These are phyloP conservation scores for Silene uniflora DNA, from an alignment of 148 eudicot species.

Conservation along the genomic window DNA sequence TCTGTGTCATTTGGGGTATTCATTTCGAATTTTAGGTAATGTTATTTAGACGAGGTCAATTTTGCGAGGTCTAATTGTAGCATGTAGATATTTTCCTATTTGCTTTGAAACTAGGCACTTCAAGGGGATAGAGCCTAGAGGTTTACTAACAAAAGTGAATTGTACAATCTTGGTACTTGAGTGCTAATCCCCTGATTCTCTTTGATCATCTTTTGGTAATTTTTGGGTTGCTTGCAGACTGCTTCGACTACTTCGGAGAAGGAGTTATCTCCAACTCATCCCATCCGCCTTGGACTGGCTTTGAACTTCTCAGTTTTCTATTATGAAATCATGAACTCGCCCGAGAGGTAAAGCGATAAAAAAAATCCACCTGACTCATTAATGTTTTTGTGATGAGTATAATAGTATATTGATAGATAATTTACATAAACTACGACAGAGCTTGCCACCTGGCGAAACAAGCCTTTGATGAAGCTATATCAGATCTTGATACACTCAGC, in stretches of 20 bases:
- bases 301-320: conserved; percentile 18
- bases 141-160: neutral
- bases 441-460: conserved; percentile 17
- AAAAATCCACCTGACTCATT: neutral
- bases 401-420: neutral
- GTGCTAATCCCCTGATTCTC: neutral
- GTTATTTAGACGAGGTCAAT: too few species aligned
- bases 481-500: conserved; percentile 14
- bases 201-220: neutral
- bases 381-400: neutral
- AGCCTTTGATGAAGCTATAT: conserved; percentile 21
- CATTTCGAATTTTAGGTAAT: too few species aligned
- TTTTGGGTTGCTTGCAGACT: conserved; percentile 2
- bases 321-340: conserved; percentile 19
- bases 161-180: neutral
- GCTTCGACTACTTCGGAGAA: conserved; percentile 13
- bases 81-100: neutral
- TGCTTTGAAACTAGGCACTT: neutral
- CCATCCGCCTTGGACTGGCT: conserved; percentile 21
- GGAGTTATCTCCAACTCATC: conserved; percentile 18
- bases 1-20: too few species aligned
- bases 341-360: conserved; percentile 1
- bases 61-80: neutral
- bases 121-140: neutral
- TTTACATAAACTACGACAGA: neutral